Percentiles rank a stretch among this genome's conserved stretches.
Evolutionary conservation across 2,329 filamentous ascomycete species (phyloP).

Genomic region (Calycina herbarum): DNA sequence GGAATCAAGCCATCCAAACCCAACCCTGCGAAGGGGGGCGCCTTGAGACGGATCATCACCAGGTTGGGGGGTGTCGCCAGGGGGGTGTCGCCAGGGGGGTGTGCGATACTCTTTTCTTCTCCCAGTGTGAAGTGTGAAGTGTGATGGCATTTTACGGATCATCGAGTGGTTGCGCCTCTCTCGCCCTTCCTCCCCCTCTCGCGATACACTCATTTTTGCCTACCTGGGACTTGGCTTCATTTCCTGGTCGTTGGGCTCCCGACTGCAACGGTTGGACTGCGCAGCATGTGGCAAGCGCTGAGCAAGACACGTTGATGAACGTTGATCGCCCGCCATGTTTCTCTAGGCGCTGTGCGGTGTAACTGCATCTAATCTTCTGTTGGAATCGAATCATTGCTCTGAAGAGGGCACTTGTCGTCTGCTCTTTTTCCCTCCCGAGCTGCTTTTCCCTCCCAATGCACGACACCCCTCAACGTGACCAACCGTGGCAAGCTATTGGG

Average conservation of each 20-base stretch:
- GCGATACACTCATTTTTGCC: constrained; percentile 22
- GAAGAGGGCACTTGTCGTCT: background rate
- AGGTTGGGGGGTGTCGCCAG: background rate
- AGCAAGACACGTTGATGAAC: background rate
- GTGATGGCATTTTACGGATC: background rate
- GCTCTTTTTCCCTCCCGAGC: background rate
- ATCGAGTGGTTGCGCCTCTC: background rate
- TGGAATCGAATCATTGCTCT: background rate
- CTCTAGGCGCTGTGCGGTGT: background rate
- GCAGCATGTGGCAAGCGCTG: background rate
- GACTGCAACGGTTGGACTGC: background rate
- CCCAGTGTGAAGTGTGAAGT: background rate
- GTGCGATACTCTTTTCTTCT: background rate
- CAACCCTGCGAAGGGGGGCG: background rate
- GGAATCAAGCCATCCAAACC: background rate
- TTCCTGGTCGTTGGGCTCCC: background rate
- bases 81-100: background rate
- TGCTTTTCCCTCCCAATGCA: background rate
- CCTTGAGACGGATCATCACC: constrained; percentile 21
- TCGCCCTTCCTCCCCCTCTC: constrained; percentile 5
- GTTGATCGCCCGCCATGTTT: background rate
- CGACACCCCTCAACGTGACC: background rate
- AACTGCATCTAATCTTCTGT: background rate
- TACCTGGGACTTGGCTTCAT: constrained; percentile 16
- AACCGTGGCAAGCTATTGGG: background rate